These are phyloP conservation scores for Suillus paluster DNA, from an alignment of 768 basidiomycete genomes.

Conservation along the genomic window DNA sequence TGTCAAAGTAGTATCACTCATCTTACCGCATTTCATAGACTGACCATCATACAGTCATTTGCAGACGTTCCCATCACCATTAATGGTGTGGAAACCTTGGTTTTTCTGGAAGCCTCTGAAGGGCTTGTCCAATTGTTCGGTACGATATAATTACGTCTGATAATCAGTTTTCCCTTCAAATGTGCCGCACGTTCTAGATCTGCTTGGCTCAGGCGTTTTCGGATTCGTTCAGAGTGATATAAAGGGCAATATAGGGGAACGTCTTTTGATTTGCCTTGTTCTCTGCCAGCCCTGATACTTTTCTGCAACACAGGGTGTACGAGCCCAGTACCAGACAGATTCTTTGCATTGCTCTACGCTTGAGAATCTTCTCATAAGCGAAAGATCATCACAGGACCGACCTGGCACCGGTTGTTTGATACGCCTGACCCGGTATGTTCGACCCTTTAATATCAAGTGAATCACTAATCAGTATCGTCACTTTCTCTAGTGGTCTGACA, in stretches of 20 bases:
- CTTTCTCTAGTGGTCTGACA: constrained; percentile 56
- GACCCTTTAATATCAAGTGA: constrained; percentile 16
- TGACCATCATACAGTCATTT: constrained; percentile 65
- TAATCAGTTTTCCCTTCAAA: constrained; percentile 12
- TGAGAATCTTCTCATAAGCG: constrained; percentile 61
- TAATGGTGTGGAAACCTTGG: constrained; percentile 75
- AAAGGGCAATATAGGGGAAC: constrained; percentile 64
- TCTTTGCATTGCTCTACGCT: constrained; percentile 54
- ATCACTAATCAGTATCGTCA: constrained; percentile 5
- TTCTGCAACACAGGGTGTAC: constrained; percentile 59
- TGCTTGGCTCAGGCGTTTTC: constrained; percentile 71
- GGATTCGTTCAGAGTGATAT: constrained; percentile 77
- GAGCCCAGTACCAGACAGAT: constrained; percentile 51
- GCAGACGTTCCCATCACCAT: constrained; percentile 79
- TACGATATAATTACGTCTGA: constrained; percentile 34
- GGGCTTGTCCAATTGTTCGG: constrained; percentile 80
- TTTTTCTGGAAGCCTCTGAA: constrained; percentile 89
- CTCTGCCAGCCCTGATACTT: constrained; percentile 11
- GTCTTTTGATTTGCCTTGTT: constrained; percentile 27
- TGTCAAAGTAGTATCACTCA: constrained; percentile 52
- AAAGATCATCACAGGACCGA: constrained; percentile 45
- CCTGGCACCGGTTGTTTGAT: constrained; percentile 66
- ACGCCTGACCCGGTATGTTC: constrained; percentile 64
- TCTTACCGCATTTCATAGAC: background rate
- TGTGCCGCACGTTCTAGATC: constrained; percentile 47